Conservation (phyloP, 805 yeast genomes). For the Starmerella floris region DNA sequence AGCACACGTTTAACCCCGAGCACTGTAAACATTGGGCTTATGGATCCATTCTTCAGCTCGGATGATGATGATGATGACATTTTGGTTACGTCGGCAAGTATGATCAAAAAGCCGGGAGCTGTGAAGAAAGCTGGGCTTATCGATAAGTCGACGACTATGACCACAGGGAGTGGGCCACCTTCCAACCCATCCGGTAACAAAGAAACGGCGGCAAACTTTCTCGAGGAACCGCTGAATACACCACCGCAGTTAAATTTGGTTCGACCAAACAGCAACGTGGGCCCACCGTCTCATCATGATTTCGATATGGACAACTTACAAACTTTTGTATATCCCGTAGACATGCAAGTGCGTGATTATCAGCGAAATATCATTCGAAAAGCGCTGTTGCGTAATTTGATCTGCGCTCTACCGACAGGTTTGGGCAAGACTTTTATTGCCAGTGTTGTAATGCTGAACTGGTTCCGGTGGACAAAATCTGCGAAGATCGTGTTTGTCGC, state of each 20-base stretch:
- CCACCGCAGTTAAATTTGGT: not conserved
- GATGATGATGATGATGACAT: not conserved
- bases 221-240: not conserved
- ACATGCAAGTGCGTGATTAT: constrained; percentile 72
- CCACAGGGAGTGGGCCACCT: no score
- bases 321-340: constrained; percentile 70
- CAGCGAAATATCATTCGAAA: constrained; percentile 67
- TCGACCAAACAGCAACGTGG: not conserved
- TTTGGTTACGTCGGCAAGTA: not conserved
- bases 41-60: not conserved
- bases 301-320: constrained; percentile 31
- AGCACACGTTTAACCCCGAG: no score
- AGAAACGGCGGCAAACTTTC: not conserved
- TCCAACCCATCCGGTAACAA: not conserved
- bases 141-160: not conserved
- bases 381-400: constrained; percentile 56
- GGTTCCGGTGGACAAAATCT: constrained; percentile 64
- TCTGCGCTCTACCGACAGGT: constrained; percentile 95
- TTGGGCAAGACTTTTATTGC: constrained; percentile 95
- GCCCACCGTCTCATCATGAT: constrained; percentile 28
- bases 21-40: no score
- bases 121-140: not conserved
- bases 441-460: constrained; percentile 83
- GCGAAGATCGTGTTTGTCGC: constrained; percentile 88
- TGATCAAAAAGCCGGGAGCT: not conserved